A percentile compares a stretch with the other conserved stretches of the same genome.
Conservation (phyloP, 208 protist genomes). For the Crithidia fasciculata region DNA sequence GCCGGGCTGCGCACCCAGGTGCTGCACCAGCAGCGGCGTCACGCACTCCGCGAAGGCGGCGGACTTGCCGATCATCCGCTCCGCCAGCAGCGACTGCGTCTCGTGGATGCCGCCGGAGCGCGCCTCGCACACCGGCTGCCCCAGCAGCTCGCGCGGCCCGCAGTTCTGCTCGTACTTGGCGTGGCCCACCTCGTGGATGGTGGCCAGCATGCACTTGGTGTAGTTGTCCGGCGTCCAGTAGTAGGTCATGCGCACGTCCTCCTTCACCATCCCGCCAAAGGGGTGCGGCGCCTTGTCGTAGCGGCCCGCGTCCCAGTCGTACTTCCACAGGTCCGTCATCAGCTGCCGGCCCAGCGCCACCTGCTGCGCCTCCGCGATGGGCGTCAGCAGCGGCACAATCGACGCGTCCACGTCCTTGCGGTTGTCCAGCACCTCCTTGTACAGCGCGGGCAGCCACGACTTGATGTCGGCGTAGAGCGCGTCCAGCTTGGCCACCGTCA, state of each 20-base stretch:
- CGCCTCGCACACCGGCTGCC: slow-evolving; percentile 54
- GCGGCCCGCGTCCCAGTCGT: slow-evolving; percentile 72
- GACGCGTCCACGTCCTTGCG: slow-evolving; percentile 32
- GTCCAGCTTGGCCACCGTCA: slow-evolving; percentile 51
- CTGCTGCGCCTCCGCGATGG: slow-evolving; percentile 49
- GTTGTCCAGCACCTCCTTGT: slow-evolving; percentile 47
- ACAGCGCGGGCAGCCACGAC: slow-evolving; percentile 59
- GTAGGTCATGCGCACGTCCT: slow-evolving; percentile 80
- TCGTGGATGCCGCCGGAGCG: slow-evolving; percentile 84
- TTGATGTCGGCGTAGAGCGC: slow-evolving; percentile 65
- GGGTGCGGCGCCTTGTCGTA: slow-evolving; percentile 73
- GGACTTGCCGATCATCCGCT: slow-evolving; percentile 65
- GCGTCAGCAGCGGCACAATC: slow-evolving; percentile 22
- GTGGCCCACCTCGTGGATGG: slow-evolving; percentile 54
- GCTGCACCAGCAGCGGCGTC: slow-evolving; percentile 46
- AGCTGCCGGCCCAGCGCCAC: slow-evolving; percentile 30
- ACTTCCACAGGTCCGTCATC: slow-evolving; percentile 61
- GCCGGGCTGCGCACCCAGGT: slow-evolving; percentile 57
- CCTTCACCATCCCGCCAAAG: slow-evolving; percentile 70
- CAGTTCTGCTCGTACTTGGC: slow-evolving; percentile 32
- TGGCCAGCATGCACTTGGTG: slow-evolving; percentile 8
- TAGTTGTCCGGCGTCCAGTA: slow-evolving; percentile 56
- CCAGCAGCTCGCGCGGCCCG: slow-evolving; percentile 46
- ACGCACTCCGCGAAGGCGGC: slow-evolving; percentile 60
- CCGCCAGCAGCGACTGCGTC: slow-evolving; percentile 79